A percentile compares a stretch with the other conserved stretches of the same genome.
Conservation (phyloP, 2,329 filamentous ascomycete species). For the Aquanectria penicillioides region DNA sequence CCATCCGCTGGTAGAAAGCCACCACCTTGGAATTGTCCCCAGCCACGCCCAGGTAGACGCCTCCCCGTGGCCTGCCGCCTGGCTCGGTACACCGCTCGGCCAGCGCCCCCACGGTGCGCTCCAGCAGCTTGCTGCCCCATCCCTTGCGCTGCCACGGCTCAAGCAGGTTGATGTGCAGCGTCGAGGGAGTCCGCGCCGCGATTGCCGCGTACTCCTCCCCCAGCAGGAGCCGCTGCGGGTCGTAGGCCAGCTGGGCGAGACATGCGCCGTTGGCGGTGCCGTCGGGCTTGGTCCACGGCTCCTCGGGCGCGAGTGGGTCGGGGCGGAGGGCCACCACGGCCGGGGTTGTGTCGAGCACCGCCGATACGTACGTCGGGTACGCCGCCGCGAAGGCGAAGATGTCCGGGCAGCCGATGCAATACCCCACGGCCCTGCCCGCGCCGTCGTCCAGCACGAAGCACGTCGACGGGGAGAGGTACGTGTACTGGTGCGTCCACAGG, state of each 20-base stretch:
- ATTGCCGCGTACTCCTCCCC: conserved; percentile 48
- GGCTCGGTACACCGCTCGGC: conserved; percentile 18
- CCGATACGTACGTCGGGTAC: conserved; percentile 51
- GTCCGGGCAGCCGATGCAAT: conserved; percentile 59
- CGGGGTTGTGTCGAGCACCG: conserved; percentile 45
- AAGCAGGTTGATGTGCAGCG: conserved; percentile 62
- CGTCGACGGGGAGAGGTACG: conserved; percentile 54
- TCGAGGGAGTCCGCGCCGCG: conserved; percentile 49
- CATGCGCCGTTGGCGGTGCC: conserved; percentile 40
- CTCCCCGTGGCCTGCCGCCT: conserved; percentile 34
- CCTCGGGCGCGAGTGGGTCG: conserved; percentile 41
- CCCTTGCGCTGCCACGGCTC: conserved; percentile 53
- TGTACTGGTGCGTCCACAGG: conserved; percentile 63
- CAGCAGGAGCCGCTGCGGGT: conserved; percentile 51
- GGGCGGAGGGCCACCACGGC: conserved; percentile 33
- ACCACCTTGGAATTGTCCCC: conserved; percentile 60
- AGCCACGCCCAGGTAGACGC: conserved; percentile 56
- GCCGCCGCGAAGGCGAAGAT: conserved; percentile 49
- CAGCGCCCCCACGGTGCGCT: conserved; percentile 53
- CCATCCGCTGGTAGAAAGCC: conserved; percentile 58
- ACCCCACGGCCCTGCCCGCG: conserved; percentile 55
- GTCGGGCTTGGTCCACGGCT: conserved; percentile 44
- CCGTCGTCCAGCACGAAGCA: conserved; percentile 62
- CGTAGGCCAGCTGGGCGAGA: conserved; percentile 55
- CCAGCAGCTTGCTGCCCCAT: conserved; percentile 56